Conservation (phyloP, 495 filamentous ascomycete species). For the Penicillium arizonense region DNA sequence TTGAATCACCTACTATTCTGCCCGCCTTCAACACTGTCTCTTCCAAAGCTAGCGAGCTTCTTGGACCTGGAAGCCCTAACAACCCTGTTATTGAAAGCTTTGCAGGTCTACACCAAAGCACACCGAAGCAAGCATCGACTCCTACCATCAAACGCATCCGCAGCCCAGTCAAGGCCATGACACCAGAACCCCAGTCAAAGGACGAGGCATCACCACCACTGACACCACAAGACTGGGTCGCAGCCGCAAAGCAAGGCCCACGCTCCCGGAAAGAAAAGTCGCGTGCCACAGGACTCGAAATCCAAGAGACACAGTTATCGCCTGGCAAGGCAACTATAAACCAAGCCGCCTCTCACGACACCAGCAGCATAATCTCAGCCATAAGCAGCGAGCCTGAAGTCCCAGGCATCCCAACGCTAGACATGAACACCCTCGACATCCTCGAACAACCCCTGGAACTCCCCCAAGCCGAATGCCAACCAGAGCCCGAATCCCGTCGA, state of each 20-base stretch:
- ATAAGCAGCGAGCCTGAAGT: conserved; percentile 23
- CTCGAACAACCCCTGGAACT: conserved; percentile 14
- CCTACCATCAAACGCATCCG: conserved; percentile 24
- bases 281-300: conserved; percentile 5
- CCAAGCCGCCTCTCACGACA: conserved; percentile 21
- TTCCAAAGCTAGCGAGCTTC: conserved; percentile 23
- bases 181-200: neutral
- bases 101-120: conserved; percentile 18
- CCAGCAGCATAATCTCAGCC: conserved; percentile 29
- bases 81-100: conserved; percentile 23
- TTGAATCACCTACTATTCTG: conserved; percentile 32
- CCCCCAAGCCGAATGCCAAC: conserved; percentile 13
- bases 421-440: conserved; percentile 22
- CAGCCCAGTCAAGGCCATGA: conserved; percentile 18
- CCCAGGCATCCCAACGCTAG: conserved; percentile 33
- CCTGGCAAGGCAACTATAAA: conserved; percentile 7
- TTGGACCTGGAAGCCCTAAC: conserved; percentile 25
- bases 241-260: conserved; percentile 32
- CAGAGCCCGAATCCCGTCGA: conserved; percentile 27
- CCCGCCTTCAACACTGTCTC: conserved; percentile 31
- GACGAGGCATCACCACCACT: conserved; percentile 28
- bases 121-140: conserved; percentile 16
- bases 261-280: conserved; percentile 19
- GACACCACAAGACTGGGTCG: conserved; percentile 45
- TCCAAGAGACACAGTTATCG: conserved; percentile 9